Base-by-base conservation (phyloP, 2,329 filamentous ascomycete genomes). In the Alternaria brassicae region DNA sequence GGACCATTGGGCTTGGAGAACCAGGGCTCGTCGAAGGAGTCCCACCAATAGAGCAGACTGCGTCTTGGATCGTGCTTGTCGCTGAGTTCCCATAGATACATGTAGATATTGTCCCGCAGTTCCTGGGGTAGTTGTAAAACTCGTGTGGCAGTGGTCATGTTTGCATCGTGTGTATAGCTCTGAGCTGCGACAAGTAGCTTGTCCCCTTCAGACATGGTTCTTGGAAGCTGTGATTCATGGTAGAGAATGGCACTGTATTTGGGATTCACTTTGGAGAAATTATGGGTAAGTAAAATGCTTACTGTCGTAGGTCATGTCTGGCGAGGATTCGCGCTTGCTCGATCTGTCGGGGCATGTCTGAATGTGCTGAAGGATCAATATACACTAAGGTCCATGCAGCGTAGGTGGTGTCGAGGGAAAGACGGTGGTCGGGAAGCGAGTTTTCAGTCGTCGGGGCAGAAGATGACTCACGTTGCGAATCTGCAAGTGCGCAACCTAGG, bases 31-130 rank as follows among this genome's bases (percentile, higher is more conserved):
- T 54, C 15, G 37, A 61, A 61, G 2, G 30, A 36, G 13, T 53
- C 61, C 50, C 51, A 58, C 47, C 54, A 56, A 27, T 61, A 58
- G 19, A 63, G 17, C 6, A 61, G 32, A 19, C 37, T 39, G 28
- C 47, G 40, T 8, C 30, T 51, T 2, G 51, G 55, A 32, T 58
- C 58, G 3, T 44, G 28, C 4, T 41, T 13, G 6, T 41, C 21
- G 13, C 41, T 39, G 6, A 40, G 23, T 2, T 39, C 44, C 56
- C 58, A 62, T 13, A 62, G 36, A 8, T 52, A 19, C 42, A 6
- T 51, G 40, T 59, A 59, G 32, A 57, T 53, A 19, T 25, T 36
- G 17, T 62, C 55, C n/a, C 55, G 56, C 6, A 56, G 49, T 34
- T 64, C 59, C 13, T 52, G 55, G 9, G 59, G 58, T 21, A 59